These are phyloP conservation scores for Lactarius akahatsu DNA, from an alignment of 768 basidiomycete genomes.

Conservation along the genomic window DNA sequence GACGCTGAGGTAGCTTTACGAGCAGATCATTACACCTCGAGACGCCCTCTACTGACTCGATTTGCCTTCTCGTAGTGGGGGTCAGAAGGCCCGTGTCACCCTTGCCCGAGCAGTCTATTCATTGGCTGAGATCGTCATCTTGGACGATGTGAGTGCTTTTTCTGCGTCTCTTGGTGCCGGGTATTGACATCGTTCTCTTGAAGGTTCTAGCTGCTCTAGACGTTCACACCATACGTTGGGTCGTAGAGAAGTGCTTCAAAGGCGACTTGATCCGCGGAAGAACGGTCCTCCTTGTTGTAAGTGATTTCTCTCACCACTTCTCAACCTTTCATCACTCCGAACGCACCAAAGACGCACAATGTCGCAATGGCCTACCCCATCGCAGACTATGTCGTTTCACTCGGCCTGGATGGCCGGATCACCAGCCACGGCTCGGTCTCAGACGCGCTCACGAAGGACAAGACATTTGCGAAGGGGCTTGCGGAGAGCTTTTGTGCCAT, in stretches of 20 bases:
- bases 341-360: slow-evolving; percentile 45
- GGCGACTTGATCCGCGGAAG: slow-evolving; percentile 49
- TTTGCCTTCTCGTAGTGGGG: slow-evolving; percentile 39
- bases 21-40: not conserved
- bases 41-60: not conserved
- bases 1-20: slow-evolving; percentile 37
- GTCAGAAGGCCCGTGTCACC: slow-evolving; percentile 58
- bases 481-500: slow-evolving; percentile 31
- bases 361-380: slow-evolving; percentile 53
- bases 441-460: slow-evolving; percentile 46
- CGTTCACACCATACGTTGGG: slow-evolving; percentile 43
- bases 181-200: not conserved
- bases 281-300: slow-evolving; percentile 54
- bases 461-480: slow-evolving; percentile 35
- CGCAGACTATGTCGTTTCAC: slow-evolving; percentile 55
- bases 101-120: slow-evolving; percentile 61
- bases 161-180: not conserved
- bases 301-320: slow-evolving; percentile 22
- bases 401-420: slow-evolving; percentile 54
- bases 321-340: not conserved
- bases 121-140: slow-evolving; percentile 22
- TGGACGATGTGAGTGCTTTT: slow-evolving; percentile 58
- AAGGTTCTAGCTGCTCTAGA: slow-evolving; percentile 44
- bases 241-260: slow-evolving; percentile 52
- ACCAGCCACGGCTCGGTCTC: slow-evolving; percentile 50